Percentiles rank a stretch among this genome's conserved stretches.
These are phyloP conservation scores for Mycena filopes DNA, from an alignment of 768 basidiomycete genomes.

Conservation along the genomic window DNA sequence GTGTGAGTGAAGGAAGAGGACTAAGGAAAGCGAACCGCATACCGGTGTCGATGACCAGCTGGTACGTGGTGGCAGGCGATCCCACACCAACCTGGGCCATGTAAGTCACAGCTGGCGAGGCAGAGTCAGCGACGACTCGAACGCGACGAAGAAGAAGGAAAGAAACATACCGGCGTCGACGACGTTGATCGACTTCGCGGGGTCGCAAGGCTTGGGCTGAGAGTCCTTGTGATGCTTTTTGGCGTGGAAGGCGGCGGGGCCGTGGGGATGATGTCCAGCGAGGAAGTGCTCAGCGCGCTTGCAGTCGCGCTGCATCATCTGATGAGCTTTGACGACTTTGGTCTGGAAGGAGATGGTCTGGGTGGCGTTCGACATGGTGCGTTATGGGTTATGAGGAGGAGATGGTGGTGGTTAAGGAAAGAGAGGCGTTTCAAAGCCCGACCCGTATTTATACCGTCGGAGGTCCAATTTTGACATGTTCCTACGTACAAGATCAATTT, in stretches of 20 bases:
- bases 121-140: not conserved
- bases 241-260: slow-evolving; percentile 2
- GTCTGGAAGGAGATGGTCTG: slow-evolving; percentile 24
- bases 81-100: slow-evolving; percentile 15
- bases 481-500: not conserved
- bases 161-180: slow-evolving; percentile 13
- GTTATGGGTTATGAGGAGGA: not conserved
- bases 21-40: no score
- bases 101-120: slow-evolving; percentile 30
- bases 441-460: slow-evolving; percentile 28
- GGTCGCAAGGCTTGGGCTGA: not conserved
- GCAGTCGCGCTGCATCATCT: slow-evolving; percentile 23
- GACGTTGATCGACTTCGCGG: slow-evolving; percentile 1
- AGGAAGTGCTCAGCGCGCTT: slow-evolving; percentile 21
- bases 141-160: not conserved
- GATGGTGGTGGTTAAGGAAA: slow-evolving; percentile 17
- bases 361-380: slow-evolving; percentile 20
- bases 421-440: not conserved
- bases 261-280: slow-evolving; percentile 28
- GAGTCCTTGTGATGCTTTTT: not conserved
- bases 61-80: slow-evolving; percentile 8
- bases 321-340: slow-evolving; percentile 11
- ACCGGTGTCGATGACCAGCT: slow-evolving; percentile 39
- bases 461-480: slow-evolving; percentile 22
- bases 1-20: no score